Evolutionary conservation across 169 alveolate genomes (phyloP), one percentile per base, ranked within the genome.

Genomic region (Plasmodium sp.): DNA sequence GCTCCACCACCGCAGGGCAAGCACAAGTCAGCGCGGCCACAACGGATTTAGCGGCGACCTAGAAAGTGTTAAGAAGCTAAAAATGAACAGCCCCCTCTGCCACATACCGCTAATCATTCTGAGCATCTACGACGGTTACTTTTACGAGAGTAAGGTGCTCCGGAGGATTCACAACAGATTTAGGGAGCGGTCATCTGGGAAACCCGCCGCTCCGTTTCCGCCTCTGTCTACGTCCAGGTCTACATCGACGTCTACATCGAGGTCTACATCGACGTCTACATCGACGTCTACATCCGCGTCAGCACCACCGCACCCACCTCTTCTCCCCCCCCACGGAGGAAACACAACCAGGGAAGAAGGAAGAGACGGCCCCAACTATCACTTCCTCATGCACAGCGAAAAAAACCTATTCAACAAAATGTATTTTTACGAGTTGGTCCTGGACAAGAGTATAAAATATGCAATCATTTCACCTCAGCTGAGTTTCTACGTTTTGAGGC

Each of bases 401-500:
- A 56, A 79, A 56, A 88, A 36, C 81, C 2, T 88, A 39, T 88
- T 77, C 34, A 88, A 88, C 48, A 88, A 88, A 31, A 62, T 88
- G 18, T 88, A 88, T 80, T 22, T 88, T 39, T 88, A 88, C 33
- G 94, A 88, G 34, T 5, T 88, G 9, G 43, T 88, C 7, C 34
- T 88, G 51, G 94, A 88, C 43, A 79, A 34, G 45, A 88, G 90
- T 22, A 33, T 88, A 1, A 88, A 58, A 34, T 88, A 79, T 88
- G 94, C 90, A 0, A 72, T 88, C 18, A 36, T 88, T 6, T 88
- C 94, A 12, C 94, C 94, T 0, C 90, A 79, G n/a, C 71, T 88
- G 58, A 88, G 94, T 77, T 18, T 79, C 10, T 34, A 88, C 45
- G 79, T 88, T 14, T 54, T 88, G 41, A 39, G 82, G 43, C 62